phyloP scores from a whole-genome alignment of 2,329 filamentous ascomycete species.

The Fusarium torulosum region DNA sequence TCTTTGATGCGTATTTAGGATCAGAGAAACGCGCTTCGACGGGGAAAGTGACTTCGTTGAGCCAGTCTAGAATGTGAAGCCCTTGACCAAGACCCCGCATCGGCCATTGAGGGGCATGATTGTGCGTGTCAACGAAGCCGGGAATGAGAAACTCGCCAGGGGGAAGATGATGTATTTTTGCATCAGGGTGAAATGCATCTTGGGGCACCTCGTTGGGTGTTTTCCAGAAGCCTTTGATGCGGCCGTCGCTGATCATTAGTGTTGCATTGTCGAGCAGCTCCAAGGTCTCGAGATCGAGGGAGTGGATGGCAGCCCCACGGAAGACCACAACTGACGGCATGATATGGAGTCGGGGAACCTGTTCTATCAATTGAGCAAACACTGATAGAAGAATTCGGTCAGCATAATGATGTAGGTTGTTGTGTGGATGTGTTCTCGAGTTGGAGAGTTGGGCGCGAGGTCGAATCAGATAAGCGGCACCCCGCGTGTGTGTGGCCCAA shows the following conservation, averaged over 20 bases:
- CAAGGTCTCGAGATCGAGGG: neutral
- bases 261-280: constrained; percentile 11
- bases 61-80: constrained; percentile 71
- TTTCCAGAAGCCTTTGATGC: constrained; percentile 21
- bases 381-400: too few relatives aligned
- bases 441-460: too few relatives aligned
- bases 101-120: constrained; percentile 72
- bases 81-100: constrained; percentile 63
- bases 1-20: constrained; percentile 1
- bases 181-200: neutral
- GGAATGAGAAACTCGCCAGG: constrained; percentile 55
- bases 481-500: too few relatives aligned
- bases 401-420: too few relatives aligned
- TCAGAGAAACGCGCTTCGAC: constrained; percentile 20
- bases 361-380: too few relatives aligned
- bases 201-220: neutral
- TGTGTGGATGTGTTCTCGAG: too few relatives aligned
- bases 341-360: too few relatives aligned
- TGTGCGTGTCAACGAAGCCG: constrained; percentile 75
- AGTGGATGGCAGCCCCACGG: constrained; percentile 16
- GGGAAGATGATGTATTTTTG: rapidly evolving
- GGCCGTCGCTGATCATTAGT: neutral
- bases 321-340: neutral
- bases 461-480: too few relatives aligned
- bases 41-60: constrained; percentile 72